Percentiles rank a stretch among this genome's conserved stretches.
Conservation (phyloP, 148 eudicot species). For the Diospyros lotus region DNA sequence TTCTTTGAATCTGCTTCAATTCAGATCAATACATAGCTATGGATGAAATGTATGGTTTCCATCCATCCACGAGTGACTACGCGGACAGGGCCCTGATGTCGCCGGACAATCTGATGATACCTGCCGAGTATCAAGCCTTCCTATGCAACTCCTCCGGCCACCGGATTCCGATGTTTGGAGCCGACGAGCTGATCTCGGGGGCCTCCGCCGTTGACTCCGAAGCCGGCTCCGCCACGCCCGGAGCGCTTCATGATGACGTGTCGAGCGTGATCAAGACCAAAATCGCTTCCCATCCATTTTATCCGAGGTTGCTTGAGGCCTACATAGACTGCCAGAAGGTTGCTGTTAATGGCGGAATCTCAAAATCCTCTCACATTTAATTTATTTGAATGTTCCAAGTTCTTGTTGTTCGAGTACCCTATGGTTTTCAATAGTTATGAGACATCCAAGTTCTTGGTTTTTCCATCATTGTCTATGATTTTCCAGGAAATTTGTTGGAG, state of each 20-base stretch:
- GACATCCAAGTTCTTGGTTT: background rate
- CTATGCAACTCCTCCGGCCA: slow-evolving; percentile 20
- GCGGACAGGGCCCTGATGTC: slow-evolving; percentile 38
- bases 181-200: slow-evolving; percentile 52
- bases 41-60: slow-evolving; percentile 59
- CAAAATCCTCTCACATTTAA: too few relatives aligned
- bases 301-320: slow-evolving; percentile 67
- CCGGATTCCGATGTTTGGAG: slow-evolving; percentile 37
- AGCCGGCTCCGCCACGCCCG: slow-evolving; percentile 28
- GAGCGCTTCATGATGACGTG: slow-evolving; percentile 8
- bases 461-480: background rate
- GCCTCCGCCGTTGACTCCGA: slow-evolving; percentile 39
- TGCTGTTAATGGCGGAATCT: background rate
- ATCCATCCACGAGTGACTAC: slow-evolving; percentile 23
- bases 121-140: slow-evolving; percentile 31
- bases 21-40: slow-evolving; percentile 17
- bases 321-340: slow-evolving; percentile 93
- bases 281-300: slow-evolving; percentile 79
- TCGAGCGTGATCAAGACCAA: slow-evolving; percentile 45
- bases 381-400: background rate
- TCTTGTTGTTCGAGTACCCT: background rate
- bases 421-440: background rate
- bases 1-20: background rate
- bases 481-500: background rate
- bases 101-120: slow-evolving; percentile 38